Conservation (phyloP, 2,329 filamentous ascomycete genomes). For the Phyllosticta citriasiana region DNA sequence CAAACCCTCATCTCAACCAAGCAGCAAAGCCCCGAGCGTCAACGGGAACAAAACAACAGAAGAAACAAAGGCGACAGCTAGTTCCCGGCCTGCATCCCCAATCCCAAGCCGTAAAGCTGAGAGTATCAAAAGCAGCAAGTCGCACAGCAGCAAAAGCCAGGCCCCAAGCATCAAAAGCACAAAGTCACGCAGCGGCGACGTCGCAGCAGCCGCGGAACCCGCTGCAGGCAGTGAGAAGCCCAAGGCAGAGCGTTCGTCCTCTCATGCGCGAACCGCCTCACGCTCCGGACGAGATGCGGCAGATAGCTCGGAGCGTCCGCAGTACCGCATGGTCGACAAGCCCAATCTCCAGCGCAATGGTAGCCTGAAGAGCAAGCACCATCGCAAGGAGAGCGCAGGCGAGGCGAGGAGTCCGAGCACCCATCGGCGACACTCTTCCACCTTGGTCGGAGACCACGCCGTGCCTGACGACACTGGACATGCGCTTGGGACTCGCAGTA, state of each 20-base stretch:
- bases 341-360: constrained; percentile 4
- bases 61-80: neutral
- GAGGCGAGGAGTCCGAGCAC: neutral
- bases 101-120: constrained; percentile 3
- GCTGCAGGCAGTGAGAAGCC: neutral
- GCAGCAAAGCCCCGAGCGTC: neutral
- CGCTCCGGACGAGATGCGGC: neutral
- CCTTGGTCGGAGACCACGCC: neutral
- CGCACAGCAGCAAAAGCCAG: constrained; percentile 1
- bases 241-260: neutral
- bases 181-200: neutral
- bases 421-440: neutral
- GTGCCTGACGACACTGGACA: neutral
- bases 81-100: neutral
- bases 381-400: neutral
- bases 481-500: neutral
- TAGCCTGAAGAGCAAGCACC: constrained; percentile 1
- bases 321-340: constrained; percentile 6
- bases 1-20: neutral
- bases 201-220: neutral
- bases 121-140: constrained; percentile 3
- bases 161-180: constrained; percentile 1
- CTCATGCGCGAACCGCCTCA: neutral
- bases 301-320: constrained; percentile 1
- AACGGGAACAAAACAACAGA: neutral